Conservation (phyloP, 2,329 filamentous ascomycete genomes). For the Epichloe sylvatica region DNA sequence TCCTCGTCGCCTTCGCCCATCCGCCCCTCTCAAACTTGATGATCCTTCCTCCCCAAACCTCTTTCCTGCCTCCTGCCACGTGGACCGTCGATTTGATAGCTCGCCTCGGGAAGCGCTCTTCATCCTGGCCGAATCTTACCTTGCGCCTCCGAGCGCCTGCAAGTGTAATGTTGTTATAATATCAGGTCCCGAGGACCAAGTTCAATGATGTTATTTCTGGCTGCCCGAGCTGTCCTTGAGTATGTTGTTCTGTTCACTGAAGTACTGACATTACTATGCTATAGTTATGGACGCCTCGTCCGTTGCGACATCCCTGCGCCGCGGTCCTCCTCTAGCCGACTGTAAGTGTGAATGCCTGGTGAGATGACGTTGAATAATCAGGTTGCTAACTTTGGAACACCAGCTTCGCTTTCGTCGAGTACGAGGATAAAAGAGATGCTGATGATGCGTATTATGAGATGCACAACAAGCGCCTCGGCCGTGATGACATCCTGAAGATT, state of each 20-base stretch:
- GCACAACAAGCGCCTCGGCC: conserved; percentile 97
- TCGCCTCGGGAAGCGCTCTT: conserved; percentile 15
- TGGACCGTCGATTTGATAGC: conserved; percentile 16
- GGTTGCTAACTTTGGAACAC: conserved; percentile 1
- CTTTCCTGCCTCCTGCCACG: conserved; percentile 10
- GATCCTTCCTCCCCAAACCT: conserved; percentile 6
- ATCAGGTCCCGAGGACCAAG: conserved; percentile 4
- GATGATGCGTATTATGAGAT: conserved; percentile 99
- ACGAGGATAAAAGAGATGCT: conserved; percentile 93
- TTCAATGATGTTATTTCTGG: background rate
- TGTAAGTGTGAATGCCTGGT: conserved; percentile 50
- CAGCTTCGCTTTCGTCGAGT: conserved; percentile 96
- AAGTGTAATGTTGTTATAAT: conserved; percentile 7
- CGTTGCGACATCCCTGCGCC: conserved; percentile 97
- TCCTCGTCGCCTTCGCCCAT: conserved; percentile 5
- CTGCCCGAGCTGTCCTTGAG: background rate
- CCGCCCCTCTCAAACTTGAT: conserved; percentile 1
- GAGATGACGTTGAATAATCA: background rate
- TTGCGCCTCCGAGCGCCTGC: conserved; percentile 10
- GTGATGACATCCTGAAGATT: conserved; percentile 93
- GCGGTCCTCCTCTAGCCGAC: conserved; percentile 79
- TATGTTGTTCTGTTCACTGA: conserved; percentile 4
- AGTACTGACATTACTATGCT: conserved; percentile 19
- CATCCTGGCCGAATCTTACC: conserved; percentile 12
- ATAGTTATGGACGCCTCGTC: conserved; percentile 89